Percentiles rank a stretch among this genome's conserved stretches.
These are phyloP conservation scores for Viola odorata DNA, from an alignment of 345 rosid genomes.

Conservation along the genomic window DNA sequence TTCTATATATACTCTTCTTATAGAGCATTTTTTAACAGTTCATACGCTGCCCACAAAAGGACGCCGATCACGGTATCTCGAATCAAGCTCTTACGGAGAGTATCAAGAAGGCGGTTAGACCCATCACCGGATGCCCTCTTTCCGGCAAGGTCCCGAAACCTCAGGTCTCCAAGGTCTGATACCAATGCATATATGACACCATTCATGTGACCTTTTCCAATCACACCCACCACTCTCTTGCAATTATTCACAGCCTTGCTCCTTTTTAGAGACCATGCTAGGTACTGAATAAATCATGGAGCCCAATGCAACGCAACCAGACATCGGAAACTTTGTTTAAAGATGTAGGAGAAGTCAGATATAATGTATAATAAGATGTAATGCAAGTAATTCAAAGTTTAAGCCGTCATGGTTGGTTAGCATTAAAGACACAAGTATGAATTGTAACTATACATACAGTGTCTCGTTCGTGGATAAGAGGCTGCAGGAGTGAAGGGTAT, in stretches of 20 bases:
- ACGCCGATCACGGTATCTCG: conserved; percentile 49
- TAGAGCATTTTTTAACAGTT: conserved; percentile 20
- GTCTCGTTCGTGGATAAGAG: conserved; percentile 82
- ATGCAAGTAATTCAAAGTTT: too few species aligned
- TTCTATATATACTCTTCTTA: neutral
- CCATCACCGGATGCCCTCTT: conserved; percentile 29
- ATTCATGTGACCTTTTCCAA: conserved; percentile 84
- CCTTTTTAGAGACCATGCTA: conserved; percentile 87
- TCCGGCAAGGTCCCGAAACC: conserved; percentile 71
- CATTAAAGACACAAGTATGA: too few species aligned
- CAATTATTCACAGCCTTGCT: conserved; percentile 82
- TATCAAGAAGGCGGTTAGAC: conserved; percentile 32
- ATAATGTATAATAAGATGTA: too few species aligned
- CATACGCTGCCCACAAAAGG: conserved; percentile 48
- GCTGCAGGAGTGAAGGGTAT: conserved; percentile 65
- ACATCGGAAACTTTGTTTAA: neutral
- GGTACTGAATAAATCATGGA: conserved; percentile 37
- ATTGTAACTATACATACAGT: conserved; percentile 33
- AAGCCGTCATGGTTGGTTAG: too few species aligned
- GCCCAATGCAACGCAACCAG: neutral
- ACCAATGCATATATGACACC: conserved; percentile 72
- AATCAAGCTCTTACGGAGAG: conserved; percentile 29
- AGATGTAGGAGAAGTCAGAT: too few species aligned
- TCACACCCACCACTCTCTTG: conserved; percentile 71
- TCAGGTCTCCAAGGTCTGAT: conserved; percentile 63